A percentile compares a stretch with the other conserved stretches of the same genome.
Conservation (phyloP, 139 green algal genomes). For the Chlorella sp. region DNA sequence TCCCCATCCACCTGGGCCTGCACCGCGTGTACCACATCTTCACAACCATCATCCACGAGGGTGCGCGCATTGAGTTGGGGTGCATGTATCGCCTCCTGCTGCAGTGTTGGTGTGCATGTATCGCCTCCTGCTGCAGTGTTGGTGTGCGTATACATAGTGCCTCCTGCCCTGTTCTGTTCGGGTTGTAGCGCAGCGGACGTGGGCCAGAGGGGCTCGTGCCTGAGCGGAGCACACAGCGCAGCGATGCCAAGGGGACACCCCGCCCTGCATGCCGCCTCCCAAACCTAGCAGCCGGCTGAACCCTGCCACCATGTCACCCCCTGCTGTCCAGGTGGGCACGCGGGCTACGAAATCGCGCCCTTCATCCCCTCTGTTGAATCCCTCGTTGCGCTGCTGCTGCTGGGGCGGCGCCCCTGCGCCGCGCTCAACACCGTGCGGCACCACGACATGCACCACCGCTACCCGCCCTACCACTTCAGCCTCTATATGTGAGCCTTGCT, state of each 20-base stretch:
- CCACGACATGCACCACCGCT: constrained; percentile 93
- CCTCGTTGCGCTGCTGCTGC: constrained; percentile 17
- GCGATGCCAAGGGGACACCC: no score
- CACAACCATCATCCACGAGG: constrained; percentile 89
- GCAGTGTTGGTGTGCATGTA: neutral
- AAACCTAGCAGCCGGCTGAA: no score
- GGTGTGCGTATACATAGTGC: no score
- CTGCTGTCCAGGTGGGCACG: constrained; percentile 75
- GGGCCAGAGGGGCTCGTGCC: no score
- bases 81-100: no score
- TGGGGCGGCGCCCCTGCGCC: neutral
- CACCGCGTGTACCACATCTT: constrained; percentile 89
- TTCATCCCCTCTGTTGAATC: constrained; percentile 81
- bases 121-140: no score
- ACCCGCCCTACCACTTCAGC: constrained; percentile 81
- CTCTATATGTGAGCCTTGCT: constrained; percentile 77
- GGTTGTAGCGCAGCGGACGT: no score
- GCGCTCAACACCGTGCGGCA: constrained; percentile 84
- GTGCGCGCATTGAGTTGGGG: constrained; percentile 50
- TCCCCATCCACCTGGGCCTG: constrained; percentile 84
- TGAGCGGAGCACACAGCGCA: no score
- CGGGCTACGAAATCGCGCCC: constrained; percentile 88
- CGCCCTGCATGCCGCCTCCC: no score
- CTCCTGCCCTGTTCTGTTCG: no score
- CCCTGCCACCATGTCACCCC: no score